Evolutionary conservation across 2,329 filamentous ascomycete species (phyloP).

Genomic region (Colletotrichum filicis): DNA sequence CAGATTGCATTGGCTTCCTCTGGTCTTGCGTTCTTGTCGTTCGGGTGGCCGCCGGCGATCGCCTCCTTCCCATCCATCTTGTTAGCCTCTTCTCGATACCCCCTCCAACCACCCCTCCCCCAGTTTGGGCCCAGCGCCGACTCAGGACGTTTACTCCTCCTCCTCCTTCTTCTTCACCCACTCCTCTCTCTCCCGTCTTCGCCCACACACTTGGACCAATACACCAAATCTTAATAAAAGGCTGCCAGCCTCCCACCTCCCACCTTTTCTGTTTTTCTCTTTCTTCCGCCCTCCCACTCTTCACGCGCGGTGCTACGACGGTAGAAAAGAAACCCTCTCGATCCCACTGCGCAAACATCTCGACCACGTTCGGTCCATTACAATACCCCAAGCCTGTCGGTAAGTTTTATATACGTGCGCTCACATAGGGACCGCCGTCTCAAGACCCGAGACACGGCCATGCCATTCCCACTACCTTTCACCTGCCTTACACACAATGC

Average conservation of each 20-base stretch:
- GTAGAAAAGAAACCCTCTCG: constrained; percentile 35
- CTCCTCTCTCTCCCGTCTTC: constrained; percentile 15
- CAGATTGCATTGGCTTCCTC: constrained; percentile 22
- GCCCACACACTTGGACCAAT: constrained; percentile 19
- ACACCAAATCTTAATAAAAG: constrained; percentile 31
- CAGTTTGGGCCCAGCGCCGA: constrained; percentile 30
- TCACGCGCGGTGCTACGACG: constrained; percentile 35
- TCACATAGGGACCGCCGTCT: constrained; percentile 12
- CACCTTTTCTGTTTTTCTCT: constrained; percentile 1
- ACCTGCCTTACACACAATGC: neutral
- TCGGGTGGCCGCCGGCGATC: constrained; percentile 23
- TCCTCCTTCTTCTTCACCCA: constrained; percentile 16
- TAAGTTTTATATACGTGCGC: constrained; percentile 20
- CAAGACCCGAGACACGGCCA: constrained; percentile 6
- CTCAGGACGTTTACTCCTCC: constrained; percentile 30
- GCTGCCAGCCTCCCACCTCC: constrained; percentile 30
- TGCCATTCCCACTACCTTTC: neutral
- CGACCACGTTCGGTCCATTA: constrained; percentile 17
- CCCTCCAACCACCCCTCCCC: constrained; percentile 21
- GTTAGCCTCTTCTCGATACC: neutral
- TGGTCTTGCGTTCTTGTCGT: constrained; percentile 7
- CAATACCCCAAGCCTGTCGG: constrained; percentile 19
- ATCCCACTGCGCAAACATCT: constrained; percentile 32
- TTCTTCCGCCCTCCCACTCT: constrained; percentile 32
- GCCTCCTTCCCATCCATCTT: neutral